A percentile compares a stretch with the other conserved stretches of the same genome.
phyloP scores from a whole-genome alignment of 441 rosid species.

The Gossypium schwendimanii region DNA sequence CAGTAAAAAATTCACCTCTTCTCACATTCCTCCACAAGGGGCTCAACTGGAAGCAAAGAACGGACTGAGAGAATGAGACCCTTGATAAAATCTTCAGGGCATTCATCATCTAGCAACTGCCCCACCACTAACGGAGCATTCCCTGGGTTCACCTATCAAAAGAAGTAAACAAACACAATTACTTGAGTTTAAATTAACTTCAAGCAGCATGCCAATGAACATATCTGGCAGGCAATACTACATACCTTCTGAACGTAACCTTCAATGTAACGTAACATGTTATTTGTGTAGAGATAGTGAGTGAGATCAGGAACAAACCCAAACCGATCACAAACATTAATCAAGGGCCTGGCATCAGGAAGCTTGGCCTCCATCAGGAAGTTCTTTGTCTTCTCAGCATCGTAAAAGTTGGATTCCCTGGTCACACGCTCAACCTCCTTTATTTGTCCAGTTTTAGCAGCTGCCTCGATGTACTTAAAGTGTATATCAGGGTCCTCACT shows the following conservation, averaged over 20 bases:
- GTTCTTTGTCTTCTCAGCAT: conserved; percentile 79
- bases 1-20: conserved; percentile 52
- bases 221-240: neutral
- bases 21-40: conserved; percentile 96
- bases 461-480: conserved; percentile 90
- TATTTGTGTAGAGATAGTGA: conserved; percentile 92
- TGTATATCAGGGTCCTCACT: conserved; percentile 90
- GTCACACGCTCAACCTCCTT: conserved; percentile 92
- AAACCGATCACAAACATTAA: conserved; percentile 97
- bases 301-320: conserved; percentile 98
- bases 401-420: conserved; percentile 78
- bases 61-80: conserved; percentile 94
- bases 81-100: conserved; percentile 83
- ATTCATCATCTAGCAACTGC: conserved; percentile 82
- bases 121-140: conserved; percentile 89
- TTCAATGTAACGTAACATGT: conserved; percentile 98
- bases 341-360: conserved; percentile 83
- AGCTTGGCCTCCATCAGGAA: conserved; percentile 91
- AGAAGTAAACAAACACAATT: conserved; percentile 14
- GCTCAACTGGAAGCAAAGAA: conserved; percentile 97
- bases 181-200: neutral
- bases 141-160: conserved; percentile 66
- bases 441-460: conserved; percentile 82
- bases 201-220: neutral
- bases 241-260: conserved; percentile 98